Evolutionary conservation across 2,329 filamentous ascomycete species (phyloP).

Genomic region (Xylariales sp.): DNA sequence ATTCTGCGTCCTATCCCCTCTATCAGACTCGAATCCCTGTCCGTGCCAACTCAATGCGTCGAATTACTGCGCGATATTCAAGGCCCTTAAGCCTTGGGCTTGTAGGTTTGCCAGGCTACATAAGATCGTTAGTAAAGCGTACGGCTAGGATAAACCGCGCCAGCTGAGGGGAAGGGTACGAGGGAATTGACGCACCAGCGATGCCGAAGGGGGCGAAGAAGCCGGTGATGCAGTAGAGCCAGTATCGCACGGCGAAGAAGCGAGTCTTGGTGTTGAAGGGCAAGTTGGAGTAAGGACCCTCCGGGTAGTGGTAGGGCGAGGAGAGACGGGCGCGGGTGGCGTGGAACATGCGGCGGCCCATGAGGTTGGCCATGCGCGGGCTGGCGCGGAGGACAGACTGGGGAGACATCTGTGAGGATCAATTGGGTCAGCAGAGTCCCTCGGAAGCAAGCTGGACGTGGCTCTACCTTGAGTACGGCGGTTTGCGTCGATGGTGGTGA

Average conservation of each 20-base stretch:
- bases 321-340: constrained; percentile 79
- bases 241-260: constrained; percentile 81
- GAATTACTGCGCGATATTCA: constrained; percentile 1
- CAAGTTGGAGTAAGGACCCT: constrained; percentile 90
- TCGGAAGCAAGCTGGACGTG: neutral
- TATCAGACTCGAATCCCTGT: constrained; percentile 11
- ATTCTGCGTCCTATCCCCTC: constrained; percentile 7
- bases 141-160: no score
- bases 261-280: constrained; percentile 94
- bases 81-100: constrained; percentile 35
- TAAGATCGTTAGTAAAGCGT: constrained; percentile 16
- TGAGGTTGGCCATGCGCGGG: constrained; percentile 57
- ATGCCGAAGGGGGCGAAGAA: constrained; percentile 62
- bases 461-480: constrained; percentile 1
- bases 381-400: constrained; percentile 55
- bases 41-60: constrained; percentile 4
- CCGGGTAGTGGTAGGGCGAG: constrained; percentile 97
- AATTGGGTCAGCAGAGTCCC: constrained; percentile 33
- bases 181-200: constrained; percentile 44
- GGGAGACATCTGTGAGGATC: constrained; percentile 74
- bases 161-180: no score
- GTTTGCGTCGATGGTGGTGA: constrained; percentile 1
- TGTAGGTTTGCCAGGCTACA: constrained; percentile 47
- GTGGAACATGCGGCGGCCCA: constrained; percentile 91
- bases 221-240: constrained; percentile 59